These are phyloP conservation scores for Globisporangium orthogonon DNA, from an alignment of 352 stramenopile genomes.

Conservation along the genomic window DNA sequence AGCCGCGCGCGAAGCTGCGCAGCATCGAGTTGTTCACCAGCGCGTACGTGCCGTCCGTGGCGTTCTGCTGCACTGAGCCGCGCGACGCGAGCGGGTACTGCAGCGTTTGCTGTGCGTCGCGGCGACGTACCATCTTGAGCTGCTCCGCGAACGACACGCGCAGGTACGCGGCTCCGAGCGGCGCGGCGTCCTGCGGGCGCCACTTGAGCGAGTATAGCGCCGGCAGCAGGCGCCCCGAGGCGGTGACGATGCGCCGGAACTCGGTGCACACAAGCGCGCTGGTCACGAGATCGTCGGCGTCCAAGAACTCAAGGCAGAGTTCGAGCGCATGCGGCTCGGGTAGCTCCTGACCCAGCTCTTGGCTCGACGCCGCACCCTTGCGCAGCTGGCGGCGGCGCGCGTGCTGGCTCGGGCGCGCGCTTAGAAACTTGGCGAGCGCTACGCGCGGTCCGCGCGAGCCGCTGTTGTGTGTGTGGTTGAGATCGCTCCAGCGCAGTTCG, in stretches of 20 bases:
- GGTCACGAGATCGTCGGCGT: conserved; percentile 35
- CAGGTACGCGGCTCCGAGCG: conserved; percentile 28
- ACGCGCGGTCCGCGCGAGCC: conserved; percentile 41
- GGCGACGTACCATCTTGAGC: conserved; percentile 35
- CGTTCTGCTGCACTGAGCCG: conserved; percentile 26
- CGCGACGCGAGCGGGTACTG: conserved; percentile 56
- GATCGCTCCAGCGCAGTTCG: conserved; percentile 63
- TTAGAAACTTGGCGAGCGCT: conserved; percentile 21
- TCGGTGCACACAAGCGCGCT: conserved; percentile 41
- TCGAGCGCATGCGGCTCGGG: conserved; percentile 51
- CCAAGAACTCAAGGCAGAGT: conserved; percentile 73
- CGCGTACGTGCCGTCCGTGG: conserved; percentile 29
- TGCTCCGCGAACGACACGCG: conserved; percentile 34
- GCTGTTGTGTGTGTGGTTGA: conserved; percentile 36
- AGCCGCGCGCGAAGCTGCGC: conserved; percentile 56
- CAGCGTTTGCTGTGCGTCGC: conserved; percentile 11
- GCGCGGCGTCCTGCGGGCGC: conserved; percentile 16
- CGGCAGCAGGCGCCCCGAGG: conserved; percentile 40
- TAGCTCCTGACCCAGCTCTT: conserved; percentile 16
- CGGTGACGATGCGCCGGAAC: conserved; percentile 45
- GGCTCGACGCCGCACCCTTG: not conserved
- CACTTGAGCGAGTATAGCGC: conserved; percentile 60
- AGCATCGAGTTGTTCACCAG: conserved; percentile 84
- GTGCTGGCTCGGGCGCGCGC: conserved; percentile 19
- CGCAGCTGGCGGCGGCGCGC: conserved; percentile 21